Conservation (phyloP, 2,329 filamentous ascomycete species). For the Apiospora hydei region DNA sequence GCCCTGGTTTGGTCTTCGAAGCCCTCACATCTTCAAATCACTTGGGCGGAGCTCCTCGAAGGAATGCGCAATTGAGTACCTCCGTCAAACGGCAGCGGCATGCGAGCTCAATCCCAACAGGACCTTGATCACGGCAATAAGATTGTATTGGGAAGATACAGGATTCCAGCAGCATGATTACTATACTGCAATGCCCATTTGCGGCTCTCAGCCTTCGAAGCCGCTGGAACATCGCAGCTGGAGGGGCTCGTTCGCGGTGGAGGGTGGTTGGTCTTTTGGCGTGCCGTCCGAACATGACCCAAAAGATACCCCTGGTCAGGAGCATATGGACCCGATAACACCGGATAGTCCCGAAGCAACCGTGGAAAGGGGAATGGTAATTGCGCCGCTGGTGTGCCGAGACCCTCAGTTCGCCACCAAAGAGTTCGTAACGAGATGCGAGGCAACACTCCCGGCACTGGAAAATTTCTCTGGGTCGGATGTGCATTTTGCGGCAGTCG, state of each 20-base stretch:
- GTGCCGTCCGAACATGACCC: no score
- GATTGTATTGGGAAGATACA: accelerated
- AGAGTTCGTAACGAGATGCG: accelerated
- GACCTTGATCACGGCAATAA: neutral
- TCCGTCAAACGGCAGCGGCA: neutral
- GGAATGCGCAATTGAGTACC: conserved; percentile 20
- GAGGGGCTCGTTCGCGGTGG: neutral
- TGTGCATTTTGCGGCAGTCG: neutral
- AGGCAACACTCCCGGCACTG: neutral
- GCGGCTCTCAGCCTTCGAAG: no score
- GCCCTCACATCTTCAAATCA: conserved; percentile 2
- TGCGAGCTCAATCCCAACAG: neutral
- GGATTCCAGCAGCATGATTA: neutral
- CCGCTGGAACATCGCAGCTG: neutral
- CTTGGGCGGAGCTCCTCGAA: neutral
- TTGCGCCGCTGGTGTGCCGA: neutral
- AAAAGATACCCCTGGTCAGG: neutral
- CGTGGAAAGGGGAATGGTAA: neutral
- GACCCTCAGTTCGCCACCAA: neutral
- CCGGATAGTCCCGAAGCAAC: neutral
- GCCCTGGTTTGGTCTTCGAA: conserved; percentile 24
- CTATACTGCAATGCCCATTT: neutral
- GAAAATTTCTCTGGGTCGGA: neutral
- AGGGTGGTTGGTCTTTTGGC: neutral
- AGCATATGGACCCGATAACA: neutral